These are phyloP conservation scores for Seiridium cupressi DNA, from an alignment of 2,329 filamentous ascomycete species.

Conservation along the genomic window DNA sequence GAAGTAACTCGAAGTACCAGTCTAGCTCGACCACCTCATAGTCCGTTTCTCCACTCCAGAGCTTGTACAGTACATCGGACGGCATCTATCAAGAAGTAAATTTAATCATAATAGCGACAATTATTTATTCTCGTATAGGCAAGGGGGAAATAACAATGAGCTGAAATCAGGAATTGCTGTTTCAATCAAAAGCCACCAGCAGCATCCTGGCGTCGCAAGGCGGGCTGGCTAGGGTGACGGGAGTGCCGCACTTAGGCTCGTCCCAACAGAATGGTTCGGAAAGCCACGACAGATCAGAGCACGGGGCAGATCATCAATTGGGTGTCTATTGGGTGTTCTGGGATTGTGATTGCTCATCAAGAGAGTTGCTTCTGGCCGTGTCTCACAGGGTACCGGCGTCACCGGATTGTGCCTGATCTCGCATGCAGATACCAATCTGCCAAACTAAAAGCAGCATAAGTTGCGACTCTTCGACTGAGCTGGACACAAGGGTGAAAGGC, in stretches of 20 bases:
- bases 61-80: not conserved
- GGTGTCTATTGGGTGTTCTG: not conserved
- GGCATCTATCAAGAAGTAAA: too few relatives aligned
- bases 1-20: not conserved
- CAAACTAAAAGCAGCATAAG: not conserved
- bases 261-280: conserved; percentile 7
- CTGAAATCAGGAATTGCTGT: not conserved
- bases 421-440: too few relatives aligned
- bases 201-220: not conserved
- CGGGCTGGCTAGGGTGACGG: not conserved
- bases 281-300: conserved; percentile 1
- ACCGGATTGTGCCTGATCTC: not conserved
- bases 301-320: not conserved
- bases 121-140: too few relatives aligned
- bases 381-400: not conserved
- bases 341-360: not conserved
- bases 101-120: too few relatives aligned
- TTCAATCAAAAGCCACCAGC: not conserved
- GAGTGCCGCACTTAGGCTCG: conserved; percentile 3
- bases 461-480: not conserved
- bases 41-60: not conserved
- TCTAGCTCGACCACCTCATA: not conserved
- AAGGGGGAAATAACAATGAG: too few relatives aligned
- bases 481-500: not conserved
- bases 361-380: not conserved